phyloP scores from a whole-genome alignment of 1,284 basidiomycete species.

The Malassezia furfur region DNA sequence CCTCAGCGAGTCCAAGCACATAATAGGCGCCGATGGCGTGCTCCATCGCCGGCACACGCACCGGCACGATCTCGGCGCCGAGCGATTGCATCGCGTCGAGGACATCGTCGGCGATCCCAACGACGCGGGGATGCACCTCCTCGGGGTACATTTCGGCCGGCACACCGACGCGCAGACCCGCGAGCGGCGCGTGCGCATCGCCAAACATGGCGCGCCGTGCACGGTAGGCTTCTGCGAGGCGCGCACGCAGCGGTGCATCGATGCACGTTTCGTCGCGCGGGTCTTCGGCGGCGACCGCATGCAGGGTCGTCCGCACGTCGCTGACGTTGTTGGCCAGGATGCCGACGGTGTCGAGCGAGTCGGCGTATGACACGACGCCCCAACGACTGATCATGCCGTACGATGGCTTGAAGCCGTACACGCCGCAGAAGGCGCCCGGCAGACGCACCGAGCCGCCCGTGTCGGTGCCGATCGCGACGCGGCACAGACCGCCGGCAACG shows the following conservation, averaged over 20 bases:
- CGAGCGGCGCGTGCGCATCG: slow-evolving; percentile 22
- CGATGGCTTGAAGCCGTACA: slow-evolving; percentile 85
- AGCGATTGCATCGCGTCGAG: slow-evolving; percentile 53
- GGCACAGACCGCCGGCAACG: slow-evolving; percentile 27
- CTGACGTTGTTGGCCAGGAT: slow-evolving; percentile 59
- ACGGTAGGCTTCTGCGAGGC: neutral
- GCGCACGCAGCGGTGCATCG: slow-evolving; percentile 19
- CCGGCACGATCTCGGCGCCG: slow-evolving; percentile 64
- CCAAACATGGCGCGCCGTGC: neutral
- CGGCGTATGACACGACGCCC: slow-evolving; percentile 86
- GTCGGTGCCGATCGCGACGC: slow-evolving; percentile 71
- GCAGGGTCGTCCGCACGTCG: slow-evolving; percentile 58
- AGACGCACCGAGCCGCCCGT: slow-evolving; percentile 89
- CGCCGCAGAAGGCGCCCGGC: slow-evolving; percentile 85
- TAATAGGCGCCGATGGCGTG: slow-evolving; percentile 89
- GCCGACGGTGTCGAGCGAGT: slow-evolving; percentile 88
- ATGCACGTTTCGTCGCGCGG: slow-evolving; percentile 68
- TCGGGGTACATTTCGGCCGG: slow-evolving; percentile 73
- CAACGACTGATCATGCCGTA: slow-evolving; percentile 83
- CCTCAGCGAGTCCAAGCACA: slow-evolving; percentile 84
- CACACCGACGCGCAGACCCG: slow-evolving; percentile 58
- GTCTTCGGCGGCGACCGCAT: slow-evolving; percentile 61
- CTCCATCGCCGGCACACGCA: slow-evolving; percentile 67
- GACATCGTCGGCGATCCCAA: slow-evolving; percentile 41
- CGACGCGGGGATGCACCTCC: slow-evolving; percentile 55